Evolutionary conservation across 164 flowering plant genomes (phyloP), one percentile per base, ranked within the genome.

Genomic region (Dillenia turbinata): DNA sequence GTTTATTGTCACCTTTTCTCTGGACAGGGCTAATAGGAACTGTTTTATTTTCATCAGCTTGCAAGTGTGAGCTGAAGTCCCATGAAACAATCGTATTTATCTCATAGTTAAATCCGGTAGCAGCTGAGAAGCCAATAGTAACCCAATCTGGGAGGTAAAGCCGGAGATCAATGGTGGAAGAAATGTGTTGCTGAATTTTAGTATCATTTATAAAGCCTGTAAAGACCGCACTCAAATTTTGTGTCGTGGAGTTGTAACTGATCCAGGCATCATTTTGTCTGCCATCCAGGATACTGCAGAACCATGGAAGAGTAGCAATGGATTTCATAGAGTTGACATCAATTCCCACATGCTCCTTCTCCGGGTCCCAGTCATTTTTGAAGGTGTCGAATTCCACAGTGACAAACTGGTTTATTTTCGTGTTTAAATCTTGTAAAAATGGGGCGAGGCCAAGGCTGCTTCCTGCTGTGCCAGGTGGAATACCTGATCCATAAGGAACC

Each of bases 321-420:
- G 77, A 78, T 7, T 0, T 16, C 22, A 75, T 12, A 1, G 70
- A 62, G 43, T 67, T 53, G 44, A 74, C 13, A 48, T 77, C 51
- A 22, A 77, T 71, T 45, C 78, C 73, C 0, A 74, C 68, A 44
- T 77, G 80, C 0, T 56, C 63, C 9, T 43, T 24, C 0, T 12
- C n/a, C 2, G 75, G 75, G 49, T 73, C 80, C 62, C 48, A 70
- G 1, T 0, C 14, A 9, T 65, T 71, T 0, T 17, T 0, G 19
- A 5, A 72, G 4, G 63, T 63, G 56, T 77, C 81, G 47, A 77
- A 74, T 49, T 66, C 78, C 9, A 74, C 76, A 0, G 78, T 76
- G 12, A 77, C 67, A 19, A 19, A 19, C 22, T 19, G 22, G 22
- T 19, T 19, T 19, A 19, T 19, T 19, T 19, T 19, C 1, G 22